These are phyloP conservation scores for Metschnikowia orientalis DNA, from an alignment of 805 yeast species.

Conservation along the genomic window DNA sequence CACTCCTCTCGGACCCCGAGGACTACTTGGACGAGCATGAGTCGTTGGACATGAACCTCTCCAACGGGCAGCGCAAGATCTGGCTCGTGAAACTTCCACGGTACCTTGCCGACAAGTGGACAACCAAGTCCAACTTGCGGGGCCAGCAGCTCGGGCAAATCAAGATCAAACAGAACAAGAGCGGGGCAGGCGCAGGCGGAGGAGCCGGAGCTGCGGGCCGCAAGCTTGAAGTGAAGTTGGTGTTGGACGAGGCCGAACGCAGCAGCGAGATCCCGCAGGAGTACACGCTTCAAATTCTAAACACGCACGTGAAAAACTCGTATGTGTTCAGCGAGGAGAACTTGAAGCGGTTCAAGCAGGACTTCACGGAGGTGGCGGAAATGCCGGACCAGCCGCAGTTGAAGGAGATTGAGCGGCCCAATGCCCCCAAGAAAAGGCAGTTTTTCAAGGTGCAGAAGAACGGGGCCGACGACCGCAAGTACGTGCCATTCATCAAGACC, in stretches of 20 bases:
- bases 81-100: conserved; percentile 93
- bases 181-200: not conserved
- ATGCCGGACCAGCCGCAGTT: conserved; percentile 52
- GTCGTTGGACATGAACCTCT: conserved; percentile 71
- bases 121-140: conserved; percentile 49
- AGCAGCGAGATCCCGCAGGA: conserved; percentile 61
- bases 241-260: conserved; percentile 41
- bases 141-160: conserved; percentile 82
- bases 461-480: conserved; percentile 32
- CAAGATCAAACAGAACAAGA: conserved; percentile 54
- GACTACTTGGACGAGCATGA: conserved; percentile 53
- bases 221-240: conserved; percentile 50
- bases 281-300: conserved; percentile 74
- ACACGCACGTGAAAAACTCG: conserved; percentile 78
- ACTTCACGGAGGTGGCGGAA: conserved; percentile 46
- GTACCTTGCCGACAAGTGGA: conserved; percentile 80
- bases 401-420: conserved; percentile 26
- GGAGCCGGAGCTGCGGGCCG: conserved; percentile 21
- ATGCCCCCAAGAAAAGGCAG: conserved; percentile 15
- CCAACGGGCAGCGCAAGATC: conserved; percentile 61
- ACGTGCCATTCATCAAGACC: conserved; percentile 78
- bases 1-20: conserved; percentile 40
- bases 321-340: conserved; percentile 87
- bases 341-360: conserved; percentile 27
- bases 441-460: conserved; percentile 33